Base-by-base conservation (phyloP, 2,329 filamentous ascomycete genomes). In the Diplodia mutila region DNA sequence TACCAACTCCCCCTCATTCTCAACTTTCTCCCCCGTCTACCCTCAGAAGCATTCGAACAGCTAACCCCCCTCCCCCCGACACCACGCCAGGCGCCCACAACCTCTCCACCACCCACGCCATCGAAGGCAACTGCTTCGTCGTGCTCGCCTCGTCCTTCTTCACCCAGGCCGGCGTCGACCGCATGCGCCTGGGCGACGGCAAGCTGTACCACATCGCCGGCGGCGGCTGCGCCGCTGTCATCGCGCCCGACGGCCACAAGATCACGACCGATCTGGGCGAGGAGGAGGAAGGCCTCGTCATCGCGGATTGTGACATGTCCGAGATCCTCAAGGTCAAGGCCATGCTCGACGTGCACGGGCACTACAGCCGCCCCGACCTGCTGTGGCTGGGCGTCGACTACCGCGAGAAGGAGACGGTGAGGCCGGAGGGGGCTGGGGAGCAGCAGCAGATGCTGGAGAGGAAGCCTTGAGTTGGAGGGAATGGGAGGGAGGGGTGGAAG, bases 91-190 rank as follows among this genome's bases (percentile, higher is more conserved):
- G 80, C 7, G 81, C 79, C 66, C 79, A 79, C 39, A 80, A 72
- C 54, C 76, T 87, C 1, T 83, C 85, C 0, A 83, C 84, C 69
- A 80, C 82, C 0, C 87, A 88, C 70, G 86, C 86, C 1, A 83
- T 88, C 9, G 87, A 89, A 72, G 82, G 83, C 1, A 78, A 80
- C 11, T 75, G 83, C 0, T 89, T 85, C 69, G 86, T 89, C 0
- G 79, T 88, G 2, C 84, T 86, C 69, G 77, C 77, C 59, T 86
- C 85, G 0, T 75, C 81, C 1, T 78, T 88, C 3, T 77, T 85
- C 63, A 80, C 78, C 0, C 70, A 83, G 7, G 72, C 78, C 14
- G 85, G 82, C 0, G 79, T 85, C 11, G 72, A 82, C 2, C 65
- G 68, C 3, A 80, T 86, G 73, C 74, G 76, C 6, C 84, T 82